These are phyloP conservation scores for Leccinum obscurum DNA, from an alignment of 768 basidiomycete genomes.

Conservation along the genomic window DNA sequence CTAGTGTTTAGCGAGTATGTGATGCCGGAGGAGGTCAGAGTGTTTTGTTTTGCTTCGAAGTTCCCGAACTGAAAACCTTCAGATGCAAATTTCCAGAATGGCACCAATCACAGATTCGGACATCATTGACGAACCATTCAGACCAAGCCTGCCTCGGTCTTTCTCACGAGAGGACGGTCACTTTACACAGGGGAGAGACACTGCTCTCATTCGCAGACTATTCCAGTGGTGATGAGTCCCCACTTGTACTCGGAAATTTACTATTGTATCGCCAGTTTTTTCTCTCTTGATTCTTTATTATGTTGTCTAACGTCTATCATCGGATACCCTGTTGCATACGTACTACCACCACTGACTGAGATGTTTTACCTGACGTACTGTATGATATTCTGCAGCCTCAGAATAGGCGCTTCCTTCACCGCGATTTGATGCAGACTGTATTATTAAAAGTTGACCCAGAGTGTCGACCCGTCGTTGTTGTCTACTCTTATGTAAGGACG, in stretches of 20 bases:
- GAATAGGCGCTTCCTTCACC: neutral
- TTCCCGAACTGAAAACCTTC: constrained; percentile 7
- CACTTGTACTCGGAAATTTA: constrained; percentile 24
- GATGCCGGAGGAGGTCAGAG: constrained; percentile 69
- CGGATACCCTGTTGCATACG: constrained; percentile 40
- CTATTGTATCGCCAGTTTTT: constrained; percentile 30
- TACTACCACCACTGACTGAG: constrained; percentile 33
- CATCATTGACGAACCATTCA: constrained; percentile 44
- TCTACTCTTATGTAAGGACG: neutral
- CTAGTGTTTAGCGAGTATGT: constrained; percentile 56
- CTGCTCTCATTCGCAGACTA: constrained; percentile 49
- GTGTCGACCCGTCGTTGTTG: neutral
- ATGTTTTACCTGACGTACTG: constrained; percentile 28
- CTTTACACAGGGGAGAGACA: constrained; percentile 38
- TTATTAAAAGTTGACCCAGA: too few species aligned
- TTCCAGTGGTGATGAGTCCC: constrained; percentile 42
- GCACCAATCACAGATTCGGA: constrained; percentile 47
- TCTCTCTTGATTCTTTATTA: constrained; percentile 28
- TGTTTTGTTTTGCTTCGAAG: neutral
- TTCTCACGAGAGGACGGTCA: constrained; percentile 34
- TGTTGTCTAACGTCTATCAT: constrained; percentile 29
- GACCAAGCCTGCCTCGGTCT: constrained; percentile 32
- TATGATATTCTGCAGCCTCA: constrained; percentile 24
- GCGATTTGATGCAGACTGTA: neutral
- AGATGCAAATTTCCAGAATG: constrained; percentile 71